phyloP scores from a whole-genome alignment of 495 filamentous ascomycete genomes.

The Aspergillus campestris region DNA sequence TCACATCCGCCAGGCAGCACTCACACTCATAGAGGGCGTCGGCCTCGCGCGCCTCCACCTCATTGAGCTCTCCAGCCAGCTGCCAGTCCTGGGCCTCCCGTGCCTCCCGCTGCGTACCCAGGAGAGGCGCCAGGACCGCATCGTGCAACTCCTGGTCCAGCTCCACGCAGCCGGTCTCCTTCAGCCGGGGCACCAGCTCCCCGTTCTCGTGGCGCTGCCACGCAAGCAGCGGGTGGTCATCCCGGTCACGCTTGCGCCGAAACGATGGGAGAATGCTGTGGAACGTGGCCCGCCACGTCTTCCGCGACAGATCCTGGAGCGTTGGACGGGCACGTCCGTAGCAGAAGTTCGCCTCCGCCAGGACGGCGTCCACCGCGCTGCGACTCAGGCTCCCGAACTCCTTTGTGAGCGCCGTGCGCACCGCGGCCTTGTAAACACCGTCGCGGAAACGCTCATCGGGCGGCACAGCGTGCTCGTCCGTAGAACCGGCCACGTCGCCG shows the following conservation, averaged over 20 bases:
- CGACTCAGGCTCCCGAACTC: conserved; percentile 78
- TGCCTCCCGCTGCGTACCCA: conserved; percentile 43
- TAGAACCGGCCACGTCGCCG: conserved; percentile 10
- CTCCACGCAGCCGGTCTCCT: conserved; percentile 65
- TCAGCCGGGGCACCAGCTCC: conserved; percentile 49
- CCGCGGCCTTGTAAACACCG: conserved; percentile 62
- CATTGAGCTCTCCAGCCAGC: conserved; percentile 62
- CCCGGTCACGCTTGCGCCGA: conserved; percentile 50
- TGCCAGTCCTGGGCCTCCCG: conserved; percentile 53
- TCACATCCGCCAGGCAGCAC: conserved; percentile 72
- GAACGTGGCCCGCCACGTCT: conserved; percentile 81
- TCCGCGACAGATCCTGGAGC: conserved; percentile 63
- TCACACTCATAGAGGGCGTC: conserved; percentile 77
- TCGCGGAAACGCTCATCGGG: conserved; percentile 67
- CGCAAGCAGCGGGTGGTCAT: conserved; percentile 54
- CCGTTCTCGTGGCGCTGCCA: conserved; percentile 49
- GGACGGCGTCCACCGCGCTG: conserved; percentile 75
- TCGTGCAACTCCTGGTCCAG: conserved; percentile 72
- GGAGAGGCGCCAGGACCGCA: conserved; percentile 56
- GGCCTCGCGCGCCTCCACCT: conserved; percentile 60
- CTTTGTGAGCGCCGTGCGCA: conserved; percentile 50
- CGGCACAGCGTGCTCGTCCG: conserved; percentile 38
- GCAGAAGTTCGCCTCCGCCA: conserved; percentile 85
- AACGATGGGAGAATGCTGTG: conserved; percentile 64
- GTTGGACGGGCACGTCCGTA: conserved; percentile 71